These are phyloP conservation scores for Lycium barbarum DNA, from an alignment of 257 asterid species.

Conservation along the genomic window DNA sequence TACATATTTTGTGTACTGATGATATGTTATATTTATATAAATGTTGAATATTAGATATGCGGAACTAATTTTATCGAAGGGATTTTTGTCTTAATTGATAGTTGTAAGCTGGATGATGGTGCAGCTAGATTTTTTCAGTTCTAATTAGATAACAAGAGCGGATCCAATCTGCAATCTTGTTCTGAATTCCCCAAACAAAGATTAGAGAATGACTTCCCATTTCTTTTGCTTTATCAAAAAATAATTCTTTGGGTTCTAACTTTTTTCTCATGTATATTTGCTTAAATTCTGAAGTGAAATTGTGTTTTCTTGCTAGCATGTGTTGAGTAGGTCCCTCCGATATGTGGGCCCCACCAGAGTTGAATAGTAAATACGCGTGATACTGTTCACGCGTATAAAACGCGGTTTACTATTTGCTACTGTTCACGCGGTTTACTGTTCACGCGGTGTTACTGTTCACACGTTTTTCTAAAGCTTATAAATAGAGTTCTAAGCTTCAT, in stretches of 20 bases:
- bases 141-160: not conserved
- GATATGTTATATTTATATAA: not conserved
- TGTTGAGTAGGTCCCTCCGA: too few relatives aligned
- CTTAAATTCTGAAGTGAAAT: not conserved
- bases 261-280: not conserved
- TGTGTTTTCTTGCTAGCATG: not conserved
- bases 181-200: slow-evolving; percentile 20
- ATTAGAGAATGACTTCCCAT: slow-evolving; percentile 11
- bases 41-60: not conserved
- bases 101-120: not conserved
- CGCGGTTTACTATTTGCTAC: too few relatives aligned
- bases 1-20: not conserved
- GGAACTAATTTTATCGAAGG: not conserved
- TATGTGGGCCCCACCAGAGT: too few relatives aligned
- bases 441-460: too few relatives aligned
- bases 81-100: not conserved
- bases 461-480: too few relatives aligned
- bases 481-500: too few relatives aligned
- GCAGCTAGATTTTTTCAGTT: not conserved
- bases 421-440: too few relatives aligned
- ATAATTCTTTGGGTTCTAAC: not conserved
- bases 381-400: too few relatives aligned
- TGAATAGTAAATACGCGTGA: too few relatives aligned
- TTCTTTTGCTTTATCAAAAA: not conserved
- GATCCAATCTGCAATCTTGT: not conserved